Evolutionary conservation across 345 rosid genomes (phyloP), one percentile per base, ranked within the genome.

Genomic region (Zanthoxylum bungeanum): DNA sequence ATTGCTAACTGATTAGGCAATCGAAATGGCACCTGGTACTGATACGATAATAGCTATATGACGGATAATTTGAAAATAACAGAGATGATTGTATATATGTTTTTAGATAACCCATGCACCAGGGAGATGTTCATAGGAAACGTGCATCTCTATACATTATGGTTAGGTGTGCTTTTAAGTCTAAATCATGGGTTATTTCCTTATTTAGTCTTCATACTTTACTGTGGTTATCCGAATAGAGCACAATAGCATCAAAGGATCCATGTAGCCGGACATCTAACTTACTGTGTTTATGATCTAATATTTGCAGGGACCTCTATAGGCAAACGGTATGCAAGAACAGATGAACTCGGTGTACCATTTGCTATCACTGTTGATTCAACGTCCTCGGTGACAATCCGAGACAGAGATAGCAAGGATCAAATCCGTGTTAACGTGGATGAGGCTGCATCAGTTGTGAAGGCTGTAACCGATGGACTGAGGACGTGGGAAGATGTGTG

Each of bases 291-390:
- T 55, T 69, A 5, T 28, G 33, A 27, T 33, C 9, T 53, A 53
- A 21, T 73, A 34, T 69, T 47, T 73, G 33, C 82, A 92, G 97
- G 97, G 52, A 90, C 96, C 49, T 90, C 99, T 21, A 92, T 95
- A 17, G 99, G 98, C 59, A 95, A 95, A 77, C 80, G 96, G 51
- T 95, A 95, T 28, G 99, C 99, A 2, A 92, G 97, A 80, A 91
- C 93, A 0, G 94, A 95, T 75, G 99, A 95, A 75, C 85, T 90
- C 3, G 99, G 99, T 14, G 99, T 92, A 42, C 99, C 99, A 3
- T 95, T 95, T 75, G 98, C 99, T 6, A 79, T 95, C 66, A 92
- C 98, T 2, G 97, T 91, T 24, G 96, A 94, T 79, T 85, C 92
- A 1, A 73, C 80, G 6, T 34, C 79, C 16, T 89, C 88, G 0